Conservation (phyloP, 306 rosid species). For the Arachis stenosperma region DNA sequence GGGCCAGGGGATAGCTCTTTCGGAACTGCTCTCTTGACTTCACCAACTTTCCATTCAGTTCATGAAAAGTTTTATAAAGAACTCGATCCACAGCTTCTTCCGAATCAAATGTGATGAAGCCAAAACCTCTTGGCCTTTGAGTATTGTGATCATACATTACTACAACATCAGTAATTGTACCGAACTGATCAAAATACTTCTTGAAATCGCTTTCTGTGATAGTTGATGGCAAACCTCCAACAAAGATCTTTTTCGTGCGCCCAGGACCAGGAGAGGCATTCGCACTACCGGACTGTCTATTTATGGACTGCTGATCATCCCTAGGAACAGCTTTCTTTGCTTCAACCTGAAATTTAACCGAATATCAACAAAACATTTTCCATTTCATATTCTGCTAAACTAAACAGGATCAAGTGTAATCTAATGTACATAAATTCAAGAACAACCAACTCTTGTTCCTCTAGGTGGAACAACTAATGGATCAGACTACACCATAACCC, state of each 20-base stretch:
- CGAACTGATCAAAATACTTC: conserved; percentile 92
- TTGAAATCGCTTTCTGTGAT: conserved; percentile 94
- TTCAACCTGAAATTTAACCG: conserved; percentile 80
- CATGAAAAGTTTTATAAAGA: conserved; percentile 86
- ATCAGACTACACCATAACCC: no score
- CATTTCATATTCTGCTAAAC: conserved; percentile 20
- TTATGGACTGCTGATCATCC: conserved; percentile 83
- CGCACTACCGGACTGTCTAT: conserved; percentile 60
- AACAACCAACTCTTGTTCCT: no score
- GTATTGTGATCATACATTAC: conserved; percentile 99
- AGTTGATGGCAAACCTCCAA: conserved; percentile 93
- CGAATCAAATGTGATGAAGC: conserved; percentile 91
- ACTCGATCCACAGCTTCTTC: conserved; percentile 96
- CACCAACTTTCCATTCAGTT: conserved; percentile 97
- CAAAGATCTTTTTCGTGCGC: conserved; percentile 95
- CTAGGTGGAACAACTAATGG: no score
- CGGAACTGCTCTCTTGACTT: conserved; percentile 98
- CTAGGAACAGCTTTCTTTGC: conserved; percentile 99
- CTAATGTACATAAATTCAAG: conserved; percentile 46
- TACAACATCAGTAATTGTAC: conserved; percentile 88
- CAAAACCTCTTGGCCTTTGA: conserved; percentile 97
- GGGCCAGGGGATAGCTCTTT: conserved; percentile 92
- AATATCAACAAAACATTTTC: conserved; percentile 36
- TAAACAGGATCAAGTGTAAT: conserved; percentile 20
- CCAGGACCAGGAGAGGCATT: conserved; percentile 86